Base-by-base conservation (phyloP, 306 rosid genomes). In the Rosa rugosa region DNA sequence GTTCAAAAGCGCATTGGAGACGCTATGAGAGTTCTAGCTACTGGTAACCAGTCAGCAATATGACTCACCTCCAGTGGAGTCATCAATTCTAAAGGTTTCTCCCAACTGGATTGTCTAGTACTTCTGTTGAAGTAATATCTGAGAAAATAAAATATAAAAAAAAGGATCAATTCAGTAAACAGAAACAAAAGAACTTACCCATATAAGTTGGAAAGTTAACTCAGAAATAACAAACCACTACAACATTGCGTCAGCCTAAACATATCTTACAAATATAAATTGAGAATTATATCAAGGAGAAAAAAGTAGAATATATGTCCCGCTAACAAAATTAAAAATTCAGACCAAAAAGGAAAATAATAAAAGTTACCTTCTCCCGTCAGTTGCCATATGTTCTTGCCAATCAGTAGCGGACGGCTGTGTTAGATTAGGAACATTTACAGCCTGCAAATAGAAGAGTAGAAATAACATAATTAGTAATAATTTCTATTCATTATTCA, bases 61-160 rank as follows among this genome's bases (percentile, higher is more conserved):
- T 36, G 83, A 77, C 88, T 85, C 92, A 95, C 99, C 99, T 95
- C 99, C 65, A 93, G 77, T 14, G 99, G 98, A 36, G 99, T 90
- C 99, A 95, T 95, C 82, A 95, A 85, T 57, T 95, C 99, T 76
- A 90, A 74, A 70, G 99, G 99, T 84, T 95, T 95, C 82, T 95
- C 99, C 99, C 99, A 95, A 84, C 92, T 90, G 73, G 99, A 93
- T 79, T 93, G 98, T 77, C 89, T 91, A 22, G 98, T 90, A 85
- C 87, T 93, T 86, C 85, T 93, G 86, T 95, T 95, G 92, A 93
- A 93, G 85, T 95, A 93, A 83, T 95, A 95, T 80, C 99, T 95
- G 87, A 3, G 4, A 7, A 7, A 17, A 62, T 13, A 25, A 60
- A 11, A 9, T 50, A 51, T 5, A 0, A 5, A 50, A 9, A 20